Conservation (phyloP, 139 green algal species). For the Tetradesmus lagerheimii region DNA sequence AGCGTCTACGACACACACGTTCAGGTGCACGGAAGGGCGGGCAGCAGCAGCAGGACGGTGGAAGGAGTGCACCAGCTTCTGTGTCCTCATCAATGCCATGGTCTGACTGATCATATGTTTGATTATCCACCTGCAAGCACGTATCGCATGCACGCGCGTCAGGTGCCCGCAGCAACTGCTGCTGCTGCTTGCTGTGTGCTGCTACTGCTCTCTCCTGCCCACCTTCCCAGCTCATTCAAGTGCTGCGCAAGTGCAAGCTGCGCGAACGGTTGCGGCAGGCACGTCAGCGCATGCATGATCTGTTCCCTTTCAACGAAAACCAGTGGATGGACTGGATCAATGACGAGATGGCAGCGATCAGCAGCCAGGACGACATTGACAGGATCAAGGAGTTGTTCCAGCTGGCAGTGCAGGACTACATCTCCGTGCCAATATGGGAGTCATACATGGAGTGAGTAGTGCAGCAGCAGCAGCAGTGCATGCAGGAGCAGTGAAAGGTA, state of each 20-base stretch:
- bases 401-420: conserved; percentile 78
- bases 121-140: background rate
- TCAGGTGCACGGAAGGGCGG: conserved; percentile 51
- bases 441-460: conserved; percentile 65
- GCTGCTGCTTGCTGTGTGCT: background rate
- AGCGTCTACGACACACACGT: conserved; percentile 80
- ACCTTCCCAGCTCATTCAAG: conserved; percentile 69
- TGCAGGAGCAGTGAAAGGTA: too few species aligned
- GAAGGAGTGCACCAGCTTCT: background rate
- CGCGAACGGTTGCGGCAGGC: conserved; percentile 64
- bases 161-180: background rate
- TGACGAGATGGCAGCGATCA: conserved; percentile 70
- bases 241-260: conserved; percentile 74
- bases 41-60: background rate
- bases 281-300: conserved; percentile 69
- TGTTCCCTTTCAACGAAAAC: conserved; percentile 81
- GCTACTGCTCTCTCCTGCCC: background rate
- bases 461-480: background rate
- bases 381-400: conserved; percentile 65
- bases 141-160: background rate
- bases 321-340: conserved; percentile 90
- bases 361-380: conserved; percentile 48
- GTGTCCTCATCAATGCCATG: background rate
- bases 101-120: background rate
- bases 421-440: conserved; percentile 80